Evolutionary conservation across 495 filamentous ascomycete species (phyloP).

Genomic region (Penicillium ochrochloron): DNA sequence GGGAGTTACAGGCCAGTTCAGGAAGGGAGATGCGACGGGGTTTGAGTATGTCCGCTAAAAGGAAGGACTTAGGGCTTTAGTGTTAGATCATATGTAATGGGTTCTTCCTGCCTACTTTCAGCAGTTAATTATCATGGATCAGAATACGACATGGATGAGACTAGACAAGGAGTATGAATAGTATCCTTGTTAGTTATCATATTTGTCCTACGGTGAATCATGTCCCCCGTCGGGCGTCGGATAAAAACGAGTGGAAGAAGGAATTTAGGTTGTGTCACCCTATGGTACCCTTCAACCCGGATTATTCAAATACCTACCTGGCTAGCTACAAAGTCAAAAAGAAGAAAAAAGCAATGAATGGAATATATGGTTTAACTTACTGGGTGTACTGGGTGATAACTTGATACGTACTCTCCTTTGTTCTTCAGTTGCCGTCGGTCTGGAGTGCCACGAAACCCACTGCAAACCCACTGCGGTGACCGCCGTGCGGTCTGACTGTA

Average conservation of each 20-base stretch:
- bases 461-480: not conserved
- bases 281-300: not conserved
- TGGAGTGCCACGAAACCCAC: not conserved
- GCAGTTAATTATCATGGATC: not conserved
- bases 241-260: not conserved
- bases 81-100: not conserved
- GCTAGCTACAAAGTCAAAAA: no score
- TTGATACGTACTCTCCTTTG: no score
- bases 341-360: no score
- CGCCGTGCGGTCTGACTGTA: not conserved
- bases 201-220: not conserved
- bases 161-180: not conserved
- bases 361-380: no score
- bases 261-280: not conserved
- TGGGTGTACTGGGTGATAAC: no score
- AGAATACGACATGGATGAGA: not conserved
- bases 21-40: conserved; percentile 14
- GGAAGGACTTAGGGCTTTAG: no score
- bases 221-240: not conserved
- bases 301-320: no score
- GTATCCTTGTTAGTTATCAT: not conserved
- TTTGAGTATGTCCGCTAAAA: not conserved
- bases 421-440: not conserved
- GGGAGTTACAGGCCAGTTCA: not conserved
- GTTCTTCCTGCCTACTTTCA: not conserved